Evolutionary conservation across 1,284 basidiomycete genomes (phyloP), one percentile per base, ranked within the genome.

Genomic region (Agaricales sp.): DNA sequence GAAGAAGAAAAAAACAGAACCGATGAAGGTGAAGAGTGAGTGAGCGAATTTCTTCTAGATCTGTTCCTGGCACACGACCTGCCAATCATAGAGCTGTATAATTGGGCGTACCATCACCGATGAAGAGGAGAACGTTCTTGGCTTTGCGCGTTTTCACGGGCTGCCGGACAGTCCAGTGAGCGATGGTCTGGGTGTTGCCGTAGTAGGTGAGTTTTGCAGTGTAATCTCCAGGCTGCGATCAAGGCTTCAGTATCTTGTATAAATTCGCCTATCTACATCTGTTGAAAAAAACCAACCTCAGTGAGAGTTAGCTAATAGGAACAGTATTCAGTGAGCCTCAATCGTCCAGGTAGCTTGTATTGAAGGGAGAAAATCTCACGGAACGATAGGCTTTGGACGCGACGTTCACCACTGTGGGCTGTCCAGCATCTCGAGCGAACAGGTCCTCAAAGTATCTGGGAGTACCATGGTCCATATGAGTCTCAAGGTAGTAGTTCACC

Each of bases 381-480:
- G 61, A 66, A 45, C 67, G 68, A 51, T 66, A 69, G 4, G 65
- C 66, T 53, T 69, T 70, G 18, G 68, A 63, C n/a, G 67, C 67
- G 37, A 68, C 68, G 45, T 69, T 69, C 18, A 70, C 68, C 2
- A 58, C 20, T 18, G 62, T 64, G 4, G 61, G 53, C 4, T 56
- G 54, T 2, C 55, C 56, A 19, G 63, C 65, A 53, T 69, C 68
- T 44, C 58, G 55, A 1, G 68, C 66, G 44, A 69, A 71, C 18
- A 71, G 57, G 52, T 71, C 69, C 52, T 69, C 68, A 47, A 55
- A 68, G 53, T 67, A 70, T 12, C 67, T 69, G 25, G 4, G 35
- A 49, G n/a, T 24, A 12, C 20, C 37, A 26, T 12, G 48, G 6
- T 20, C 37, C 46, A 45, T 23, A 50, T 37, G 38, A 16, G 19